A percentile compares a stretch with the other conserved stretches of the same genome.
These are phyloP conservation scores for Fagus sylvatica DNA, from an alignment of 306 rosid genomes.

Conservation along the genomic window DNA sequence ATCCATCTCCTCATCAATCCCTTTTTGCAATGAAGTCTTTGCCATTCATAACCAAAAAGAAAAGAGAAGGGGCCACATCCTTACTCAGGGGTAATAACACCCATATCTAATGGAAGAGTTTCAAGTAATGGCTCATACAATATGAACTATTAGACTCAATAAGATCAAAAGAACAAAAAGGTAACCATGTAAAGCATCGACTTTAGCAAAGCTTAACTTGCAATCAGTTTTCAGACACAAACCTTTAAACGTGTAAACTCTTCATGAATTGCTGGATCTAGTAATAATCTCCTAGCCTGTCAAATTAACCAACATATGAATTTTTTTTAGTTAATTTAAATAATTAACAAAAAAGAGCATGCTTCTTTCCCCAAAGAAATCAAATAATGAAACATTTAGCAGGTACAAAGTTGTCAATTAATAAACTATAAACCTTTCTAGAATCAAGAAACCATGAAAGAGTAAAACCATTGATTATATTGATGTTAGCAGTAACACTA, in stretches of 20 bases:
- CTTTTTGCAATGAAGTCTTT: background rate
- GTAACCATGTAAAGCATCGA: slow-evolving; percentile 3
- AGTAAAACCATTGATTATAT: background rate
- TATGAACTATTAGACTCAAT: background rate
- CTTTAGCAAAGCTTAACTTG: slow-evolving; percentile 3
- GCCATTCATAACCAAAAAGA: background rate
- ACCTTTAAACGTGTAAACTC: slow-evolving; percentile 92
- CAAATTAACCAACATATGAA: slow-evolving; percentile 24
- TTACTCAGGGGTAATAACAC: background rate
- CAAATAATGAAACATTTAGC: background rate
- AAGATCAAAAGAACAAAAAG: background rate
- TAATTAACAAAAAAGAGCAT: slow-evolving; percentile 8
- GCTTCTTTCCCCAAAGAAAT: background rate
- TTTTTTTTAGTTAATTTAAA: background rate
- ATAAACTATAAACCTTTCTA: background rate
- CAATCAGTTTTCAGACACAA: slow-evolving; percentile 12
- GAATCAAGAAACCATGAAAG: background rate
- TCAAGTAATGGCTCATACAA: background rate
- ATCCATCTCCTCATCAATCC: background rate
- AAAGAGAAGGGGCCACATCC: background rate
- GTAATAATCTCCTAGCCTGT: slow-evolving; percentile 82
- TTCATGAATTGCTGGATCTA: slow-evolving; percentile 94
- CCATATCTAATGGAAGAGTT: background rate
- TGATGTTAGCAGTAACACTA: background rate
- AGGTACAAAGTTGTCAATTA: background rate